Evolutionary conservation across 2,329 filamentous ascomycete species (phyloP), one percentile per base, ranked within the genome.

Genomic region (Penicillium sp.): DNA sequence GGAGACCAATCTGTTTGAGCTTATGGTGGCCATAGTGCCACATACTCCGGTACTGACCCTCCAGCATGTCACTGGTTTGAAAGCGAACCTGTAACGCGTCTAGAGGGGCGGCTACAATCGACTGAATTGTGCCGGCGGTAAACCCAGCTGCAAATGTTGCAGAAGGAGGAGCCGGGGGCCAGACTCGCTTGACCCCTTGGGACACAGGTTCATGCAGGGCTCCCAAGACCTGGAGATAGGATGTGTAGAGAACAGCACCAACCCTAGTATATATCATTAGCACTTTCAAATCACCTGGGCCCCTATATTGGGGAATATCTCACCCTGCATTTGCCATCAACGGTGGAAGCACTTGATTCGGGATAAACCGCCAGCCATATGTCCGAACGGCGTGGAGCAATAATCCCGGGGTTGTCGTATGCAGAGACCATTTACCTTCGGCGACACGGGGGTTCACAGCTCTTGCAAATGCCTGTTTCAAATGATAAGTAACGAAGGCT

Each of bases 291-390:
- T 37, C 29, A 29, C 50, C 25, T 19, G 41, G 31, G 15, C 4
- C 41, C 8, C 10, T 35, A 10, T 35, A 10, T 13, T 46, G 29
- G 23, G 40, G 15, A 41, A 40, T 19, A 38, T 64, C 75, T 61
- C 71, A 83, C 80, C 79, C 81, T 23, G 85, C 82, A 67, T 88
- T 88, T 23, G 85, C 86, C 50, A 87, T 72, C 47, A 88, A 69
- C 31, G 86, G 86, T 51, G 86, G 86, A 40, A 88, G 73, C 12
- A 88, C 79, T 69, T 87, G 84, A 65, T 86, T 85, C 1, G 85
- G 86, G 47, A 88, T 80, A 67, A 88, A 87, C 17, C 73, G 75
- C 85, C 85, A 88, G 45, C 85, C 85, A 67, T 88, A 80, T n/a
- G 79, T 80, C 59, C 79, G 78, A 43, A 88, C 77, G 9, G 85